Conservation (phyloP, 768 basidiomycete genomes). For the Russula dissimulans region DNA sequence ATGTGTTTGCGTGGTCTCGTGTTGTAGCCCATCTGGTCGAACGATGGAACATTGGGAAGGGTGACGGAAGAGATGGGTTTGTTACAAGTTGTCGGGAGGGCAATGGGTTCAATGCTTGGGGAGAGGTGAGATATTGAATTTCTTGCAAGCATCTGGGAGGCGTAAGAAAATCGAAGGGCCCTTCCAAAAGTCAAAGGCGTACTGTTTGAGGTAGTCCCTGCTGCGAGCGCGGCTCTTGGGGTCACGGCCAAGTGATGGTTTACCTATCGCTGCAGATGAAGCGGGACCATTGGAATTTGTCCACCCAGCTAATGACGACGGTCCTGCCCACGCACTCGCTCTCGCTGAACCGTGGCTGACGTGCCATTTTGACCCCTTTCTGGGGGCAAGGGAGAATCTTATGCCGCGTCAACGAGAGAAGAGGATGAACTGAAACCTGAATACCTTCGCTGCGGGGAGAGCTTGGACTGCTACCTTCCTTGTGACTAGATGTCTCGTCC, state of each 20-base stretch:
- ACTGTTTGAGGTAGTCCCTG: constrained; percentile 97
- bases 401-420: constrained; percentile 6
- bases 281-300: constrained; percentile 38
- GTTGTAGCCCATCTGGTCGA: constrained; percentile 66
- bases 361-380: constrained; percentile 41
- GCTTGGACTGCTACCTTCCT: constrained; percentile 71
- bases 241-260: constrained; percentile 74
- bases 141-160: constrained; percentile 85
- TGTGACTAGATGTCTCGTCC: constrained; percentile 64
- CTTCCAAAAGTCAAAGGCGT: constrained; percentile 80
- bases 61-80: constrained; percentile 56
- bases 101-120: constrained; percentile 94
- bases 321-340: constrained; percentile 45
- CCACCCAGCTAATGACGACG: constrained; percentile 35
- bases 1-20: constrained; percentile 75
- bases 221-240: constrained; percentile 93
- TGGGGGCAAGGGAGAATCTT: constrained; percentile 66
- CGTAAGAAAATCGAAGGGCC: constrained; percentile 35
- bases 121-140: constrained; percentile 93
- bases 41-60: constrained; percentile 63
- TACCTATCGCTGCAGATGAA: constrained; percentile 40
- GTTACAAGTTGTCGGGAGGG: constrained; percentile 75
- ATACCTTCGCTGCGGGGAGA: constrained; percentile 81
- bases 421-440: constrained; percentile 15
- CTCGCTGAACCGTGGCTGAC: constrained; percentile 39